These are phyloP conservation scores for Hypericum androsaemum DNA, from an alignment of 345 rosid species.

Conservation along the genomic window DNA sequence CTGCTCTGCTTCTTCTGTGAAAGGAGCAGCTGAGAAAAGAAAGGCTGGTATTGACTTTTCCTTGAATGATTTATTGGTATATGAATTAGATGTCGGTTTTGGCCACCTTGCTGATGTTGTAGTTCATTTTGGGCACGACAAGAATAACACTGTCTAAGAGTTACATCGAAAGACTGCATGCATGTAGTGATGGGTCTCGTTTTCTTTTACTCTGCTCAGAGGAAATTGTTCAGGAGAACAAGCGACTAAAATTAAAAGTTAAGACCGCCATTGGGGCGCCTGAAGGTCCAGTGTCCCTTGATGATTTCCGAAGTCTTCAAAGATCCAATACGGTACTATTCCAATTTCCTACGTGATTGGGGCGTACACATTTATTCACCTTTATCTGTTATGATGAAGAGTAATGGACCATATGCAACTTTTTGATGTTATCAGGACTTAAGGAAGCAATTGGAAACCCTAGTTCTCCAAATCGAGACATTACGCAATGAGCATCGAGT, in stretches of 20 bases:
- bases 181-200: background rate
- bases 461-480: conserved; percentile 58
- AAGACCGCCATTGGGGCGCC: conserved; percentile 91
- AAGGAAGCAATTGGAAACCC: conserved; percentile 82
- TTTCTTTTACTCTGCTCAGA: conserved; percentile 28
- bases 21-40: conserved; percentile 43
- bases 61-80: background rate
- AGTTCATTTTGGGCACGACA: no score
- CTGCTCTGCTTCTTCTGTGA: conserved; percentile 16
- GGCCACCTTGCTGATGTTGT: background rate
- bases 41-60: conserved; percentile 45
- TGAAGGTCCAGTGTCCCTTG: conserved; percentile 89
- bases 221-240: conserved; percentile 47
- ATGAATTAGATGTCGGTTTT: background rate
- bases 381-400: background rate
- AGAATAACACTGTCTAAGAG: no score
- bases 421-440: conserved; percentile 45
- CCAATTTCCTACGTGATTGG: conserved; percentile 2
- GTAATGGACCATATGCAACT: background rate
- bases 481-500: conserved; percentile 57
- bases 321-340: conserved; percentile 66
- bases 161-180: no score
- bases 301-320: conserved; percentile 94
- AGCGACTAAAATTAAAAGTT: conserved; percentile 40
- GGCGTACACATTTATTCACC: conserved; percentile 5